Evolutionary conservation across 176 grass and related monocot genomes (phyloP).

Genomic region (Eleusine coracana): DNA sequence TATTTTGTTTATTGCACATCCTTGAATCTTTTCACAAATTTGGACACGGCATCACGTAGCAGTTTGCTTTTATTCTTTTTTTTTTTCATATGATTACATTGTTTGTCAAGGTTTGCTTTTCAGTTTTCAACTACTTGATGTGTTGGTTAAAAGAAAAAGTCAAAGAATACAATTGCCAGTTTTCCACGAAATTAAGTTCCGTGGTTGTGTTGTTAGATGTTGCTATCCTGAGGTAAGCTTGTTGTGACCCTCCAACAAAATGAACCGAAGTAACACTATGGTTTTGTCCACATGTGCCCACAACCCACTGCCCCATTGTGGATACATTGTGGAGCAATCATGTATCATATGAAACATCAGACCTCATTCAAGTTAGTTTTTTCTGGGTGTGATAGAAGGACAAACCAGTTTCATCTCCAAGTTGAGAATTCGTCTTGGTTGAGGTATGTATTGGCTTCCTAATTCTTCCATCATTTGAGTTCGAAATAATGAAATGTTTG

Average conservation of each 20-base stretch:
- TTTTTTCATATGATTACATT: not conserved
- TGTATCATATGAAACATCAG: conserved; percentile 17
- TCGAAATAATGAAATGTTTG: conserved; percentile 29
- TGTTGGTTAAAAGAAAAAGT: conserved; percentile 27
- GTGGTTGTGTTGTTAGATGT: conserved; percentile 28
- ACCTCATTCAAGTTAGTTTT: conserved; percentile 20
- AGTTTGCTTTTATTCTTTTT: not conserved
- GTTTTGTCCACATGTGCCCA: conserved; percentile 20
- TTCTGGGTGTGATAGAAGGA: not conserved
- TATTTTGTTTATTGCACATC: not conserved
- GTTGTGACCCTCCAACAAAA: conserved; percentile 25
- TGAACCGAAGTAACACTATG: conserved; percentile 6
- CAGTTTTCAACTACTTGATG: conserved; percentile 29
- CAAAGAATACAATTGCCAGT: conserved; percentile 1
- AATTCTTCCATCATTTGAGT: not conserved
- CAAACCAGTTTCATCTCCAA: conserved; percentile 7
- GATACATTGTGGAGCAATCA: conserved; percentile 5
- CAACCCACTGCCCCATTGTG: not conserved
- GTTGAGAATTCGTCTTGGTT: conserved; percentile 7
- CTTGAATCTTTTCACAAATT: conserved; percentile 7
- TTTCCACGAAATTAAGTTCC: conserved; percentile 6
- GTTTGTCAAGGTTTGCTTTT: conserved; percentile 7
- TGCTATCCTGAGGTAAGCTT: conserved; percentile 45
- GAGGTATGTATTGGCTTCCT: conserved; percentile 32
- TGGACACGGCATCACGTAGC: not conserved